Evolutionary conservation across 371 early-diverging fungal species (phyloP).

Genomic region (Umbelopsis sp.): DNA sequence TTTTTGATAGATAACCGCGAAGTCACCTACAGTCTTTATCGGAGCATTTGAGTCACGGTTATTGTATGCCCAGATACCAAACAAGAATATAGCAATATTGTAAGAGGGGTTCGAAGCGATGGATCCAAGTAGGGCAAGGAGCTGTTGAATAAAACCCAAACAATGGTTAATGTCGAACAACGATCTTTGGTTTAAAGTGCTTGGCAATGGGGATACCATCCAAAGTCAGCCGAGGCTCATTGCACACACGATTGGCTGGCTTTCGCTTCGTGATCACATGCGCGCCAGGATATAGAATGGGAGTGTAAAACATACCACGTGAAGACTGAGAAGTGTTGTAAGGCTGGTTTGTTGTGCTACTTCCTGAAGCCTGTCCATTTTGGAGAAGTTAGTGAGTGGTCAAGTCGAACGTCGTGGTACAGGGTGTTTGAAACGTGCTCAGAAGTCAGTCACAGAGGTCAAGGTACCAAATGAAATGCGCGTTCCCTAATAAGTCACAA

Average conservation of each 20-base stretch:
- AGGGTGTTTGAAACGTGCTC: neutral
- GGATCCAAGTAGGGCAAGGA: slow-evolving; percentile 45
- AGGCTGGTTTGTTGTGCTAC: slow-evolving; percentile 47
- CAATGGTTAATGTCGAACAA: neutral
- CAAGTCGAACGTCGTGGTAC: neutral
- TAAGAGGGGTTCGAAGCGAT: slow-evolving; percentile 48
- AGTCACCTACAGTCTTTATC: slow-evolving; percentile 43
- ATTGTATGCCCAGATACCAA: slow-evolving; percentile 56
- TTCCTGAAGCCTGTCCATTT: slow-evolving; percentile 44
- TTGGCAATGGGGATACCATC: neutral
- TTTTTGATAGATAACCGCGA: neutral
- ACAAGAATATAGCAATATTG: slow-evolving; percentile 55
- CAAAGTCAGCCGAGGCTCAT: too few species aligned
- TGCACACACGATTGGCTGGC: too few species aligned
- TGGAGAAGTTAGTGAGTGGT: neutral
- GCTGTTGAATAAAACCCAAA: slow-evolving; percentile 24
- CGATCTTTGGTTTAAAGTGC: neutral
- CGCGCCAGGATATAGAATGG: neutral
- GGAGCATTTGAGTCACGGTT: slow-evolving; percentile 52
- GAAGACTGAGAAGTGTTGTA: slow-evolving; percentile 50
- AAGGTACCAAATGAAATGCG: too few species aligned
- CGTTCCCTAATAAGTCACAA: too few species aligned
- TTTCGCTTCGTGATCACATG: too few species aligned
- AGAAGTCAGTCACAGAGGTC: neutral
- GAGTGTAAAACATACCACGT: slow-evolving; percentile 33